Evolutionary conservation across 495 filamentous ascomycete genomes (phyloP), one percentile per base, ranked within the genome.

Genomic region (Chaetomidium leptoderma): DNA sequence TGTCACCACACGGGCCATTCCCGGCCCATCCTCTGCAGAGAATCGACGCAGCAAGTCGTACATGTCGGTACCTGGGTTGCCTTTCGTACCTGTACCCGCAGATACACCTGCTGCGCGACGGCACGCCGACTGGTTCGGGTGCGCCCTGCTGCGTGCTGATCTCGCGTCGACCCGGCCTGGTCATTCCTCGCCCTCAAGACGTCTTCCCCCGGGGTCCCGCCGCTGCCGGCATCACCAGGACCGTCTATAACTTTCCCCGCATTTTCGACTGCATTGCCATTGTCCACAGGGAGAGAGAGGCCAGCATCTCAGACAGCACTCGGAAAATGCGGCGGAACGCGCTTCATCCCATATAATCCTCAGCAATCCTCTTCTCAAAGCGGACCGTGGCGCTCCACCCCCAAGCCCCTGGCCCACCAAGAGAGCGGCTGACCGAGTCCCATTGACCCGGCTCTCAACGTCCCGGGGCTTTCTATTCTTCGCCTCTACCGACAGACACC

Each of bases 21-120:
- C 66, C 64, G 62, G 60, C 65, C 63, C 62, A 61, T 67, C 63
- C 55, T 61, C 55, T 56, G 57, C 61, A 59, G 52, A 60, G 53
- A 59, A 57, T 64, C 66, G 57, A 59, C 53, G 52, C 59, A 63
- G 57, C 48, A 40, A 48, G 54, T 52, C 50, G 58, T 65, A 65
- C 63, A 60, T 66, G 61, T 39, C 58, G 63, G 66, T 68, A 69
- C 70, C 68, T 67, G 58, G 54, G 62, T 65, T 53, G 51, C 40
- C 56, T 56, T 45, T 61, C 64, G 70, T 70, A 72, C 70, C 65
- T 59, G 69, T 71, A 69, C 66, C 55, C 61, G 51, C 54, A 59
- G 50, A 55, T 59, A 58, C 60, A 64, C 44, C 42, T 55, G 43
- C 64, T 39, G 54, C 57, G 53, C 33, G 39, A 52, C 55, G 37